A percentile compares a stretch with the other conserved stretches of the same genome.
These are phyloP conservation scores for Claviceps purpurea DNA, from an alignment of 2,329 filamentous ascomycete species.

Conservation along the genomic window DNA sequence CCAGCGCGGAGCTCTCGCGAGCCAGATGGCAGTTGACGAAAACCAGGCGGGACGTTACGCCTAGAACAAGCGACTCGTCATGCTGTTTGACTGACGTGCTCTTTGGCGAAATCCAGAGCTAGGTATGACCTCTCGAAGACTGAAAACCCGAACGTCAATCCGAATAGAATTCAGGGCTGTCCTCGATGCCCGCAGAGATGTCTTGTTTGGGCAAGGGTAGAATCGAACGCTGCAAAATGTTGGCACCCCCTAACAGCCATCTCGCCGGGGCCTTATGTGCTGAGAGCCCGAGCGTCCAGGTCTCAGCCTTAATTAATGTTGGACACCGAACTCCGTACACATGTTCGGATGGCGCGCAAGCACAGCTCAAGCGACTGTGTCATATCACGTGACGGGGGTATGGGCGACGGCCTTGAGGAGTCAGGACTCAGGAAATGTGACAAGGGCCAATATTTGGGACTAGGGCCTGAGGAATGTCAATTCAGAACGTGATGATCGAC, in stretches of 20 bases:
- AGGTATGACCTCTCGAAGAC: too few relatives aligned
- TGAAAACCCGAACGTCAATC: constrained; percentile 68
- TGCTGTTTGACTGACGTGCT: constrained; percentile 53
- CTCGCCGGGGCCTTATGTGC: too few relatives aligned
- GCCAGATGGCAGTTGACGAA: constrained; percentile 89
- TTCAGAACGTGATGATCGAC: too few relatives aligned
- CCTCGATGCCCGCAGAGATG: constrained; percentile 22
- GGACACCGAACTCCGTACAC: background rate
- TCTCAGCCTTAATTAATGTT: constrained; percentile 24
- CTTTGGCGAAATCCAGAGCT: too few relatives aligned
- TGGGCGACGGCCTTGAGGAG: too few relatives aligned
- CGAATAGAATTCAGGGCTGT: constrained; percentile 19
- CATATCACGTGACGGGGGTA: constrained; percentile 11
- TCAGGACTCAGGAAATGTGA: too few relatives aligned
- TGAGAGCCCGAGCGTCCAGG: too few relatives aligned
- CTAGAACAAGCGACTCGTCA: constrained; percentile 74
- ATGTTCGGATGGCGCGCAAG: constrained; percentile 29
- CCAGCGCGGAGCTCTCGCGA: constrained; percentile 64
- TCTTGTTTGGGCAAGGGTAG: constrained; percentile 20
- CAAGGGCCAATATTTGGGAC: too few relatives aligned
- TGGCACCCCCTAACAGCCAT: constrained; percentile 21
- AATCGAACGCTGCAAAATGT: constrained; percentile 40
- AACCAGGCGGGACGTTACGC: constrained; percentile 76
- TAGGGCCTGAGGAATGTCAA: too few relatives aligned
- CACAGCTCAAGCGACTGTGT: constrained; percentile 49